Percentiles rank a stretch among this genome's conserved stretches.
Evolutionary conservation across 257 asterid species (phyloP).

Genomic region (Linaria vulgaris): DNA sequence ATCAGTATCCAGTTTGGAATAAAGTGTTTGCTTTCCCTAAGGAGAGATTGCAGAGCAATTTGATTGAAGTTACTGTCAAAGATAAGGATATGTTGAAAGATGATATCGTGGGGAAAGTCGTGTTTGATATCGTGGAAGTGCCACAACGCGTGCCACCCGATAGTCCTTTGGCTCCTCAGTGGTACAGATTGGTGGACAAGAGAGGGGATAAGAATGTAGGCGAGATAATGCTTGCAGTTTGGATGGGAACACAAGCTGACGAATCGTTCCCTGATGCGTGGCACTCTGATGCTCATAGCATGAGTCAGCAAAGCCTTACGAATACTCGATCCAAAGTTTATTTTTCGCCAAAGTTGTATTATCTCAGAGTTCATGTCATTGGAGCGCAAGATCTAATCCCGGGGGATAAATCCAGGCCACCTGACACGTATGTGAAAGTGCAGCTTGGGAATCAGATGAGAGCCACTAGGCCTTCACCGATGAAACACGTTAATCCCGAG

Average conservation of each 20-base stretch:
- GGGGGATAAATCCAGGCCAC: slow-evolving; percentile 54
- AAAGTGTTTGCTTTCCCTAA: slow-evolving; percentile 73
- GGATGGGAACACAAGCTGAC: slow-evolving; percentile 84
- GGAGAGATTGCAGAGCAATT: slow-evolving; percentile 64
- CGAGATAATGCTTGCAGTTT: slow-evolving; percentile 70
- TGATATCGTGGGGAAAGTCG: slow-evolving; percentile 56
- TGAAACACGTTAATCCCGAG: slow-evolving; percentile 55
- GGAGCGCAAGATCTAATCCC: slow-evolving; percentile 83
- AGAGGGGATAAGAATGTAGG: slow-evolving; percentile 48
- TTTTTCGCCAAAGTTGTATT: slow-evolving; percentile 69
- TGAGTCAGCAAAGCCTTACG: slow-evolving; percentile 61
- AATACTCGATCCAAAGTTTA: slow-evolving; percentile 79
- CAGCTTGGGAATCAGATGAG: slow-evolving; percentile 70
- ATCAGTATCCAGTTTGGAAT: slow-evolving; percentile 55
- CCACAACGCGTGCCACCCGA: slow-evolving; percentile 81
- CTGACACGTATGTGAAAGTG: slow-evolving; percentile 53
- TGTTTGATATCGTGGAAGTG: slow-evolving; percentile 70
- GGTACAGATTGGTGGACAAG: slow-evolving; percentile 68
- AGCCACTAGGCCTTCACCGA: slow-evolving; percentile 56
- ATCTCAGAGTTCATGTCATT: slow-evolving; percentile 68
- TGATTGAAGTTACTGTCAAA: slow-evolving; percentile 53
- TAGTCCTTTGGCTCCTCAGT: slow-evolving; percentile 76
- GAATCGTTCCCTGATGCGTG: slow-evolving; percentile 77
- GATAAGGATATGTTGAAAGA: slow-evolving; percentile 65
- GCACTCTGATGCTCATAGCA: slow-evolving; percentile 71